These are phyloP conservation scores for Trapa incisa DNA, from an alignment of 345 rosid genomes.

Conservation along the genomic window DNA sequence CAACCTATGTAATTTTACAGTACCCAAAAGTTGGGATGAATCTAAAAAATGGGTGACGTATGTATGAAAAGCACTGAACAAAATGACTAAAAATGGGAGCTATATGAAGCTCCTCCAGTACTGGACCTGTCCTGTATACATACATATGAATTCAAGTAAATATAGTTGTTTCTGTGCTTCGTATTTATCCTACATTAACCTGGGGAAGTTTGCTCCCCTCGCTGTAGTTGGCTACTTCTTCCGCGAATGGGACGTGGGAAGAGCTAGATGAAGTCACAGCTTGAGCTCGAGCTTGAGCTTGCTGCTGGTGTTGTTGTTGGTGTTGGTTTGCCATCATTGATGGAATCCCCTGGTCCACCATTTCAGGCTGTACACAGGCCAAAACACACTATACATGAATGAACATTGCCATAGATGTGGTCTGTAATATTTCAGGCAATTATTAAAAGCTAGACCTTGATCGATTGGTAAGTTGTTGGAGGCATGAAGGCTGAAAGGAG, in stretches of 20 bases:
- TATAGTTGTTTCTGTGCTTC: neutral
- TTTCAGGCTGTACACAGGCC: neutral
- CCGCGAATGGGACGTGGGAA: neutral
- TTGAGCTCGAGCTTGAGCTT: neutral
- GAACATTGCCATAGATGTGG: too few species aligned
- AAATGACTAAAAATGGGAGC: neutral
- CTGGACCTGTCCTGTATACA: neutral
- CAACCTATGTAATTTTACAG: neutral
- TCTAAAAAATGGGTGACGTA: neutral
- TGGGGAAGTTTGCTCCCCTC: slow-evolving; percentile 4
- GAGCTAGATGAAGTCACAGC: slow-evolving; percentile 7
- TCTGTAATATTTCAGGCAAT: neutral
- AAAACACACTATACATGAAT: neutral
- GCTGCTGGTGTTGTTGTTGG: slow-evolving; percentile 3
- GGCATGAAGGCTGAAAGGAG: slow-evolving; percentile 4
- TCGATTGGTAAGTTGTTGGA: neutral
- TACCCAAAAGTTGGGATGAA: neutral
- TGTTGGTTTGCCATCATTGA: neutral
- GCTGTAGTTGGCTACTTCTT: slow-evolving; percentile 5
- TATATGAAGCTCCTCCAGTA: neutral
- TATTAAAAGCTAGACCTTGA: neutral
- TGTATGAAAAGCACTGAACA: neutral
- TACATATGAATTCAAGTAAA: neutral
- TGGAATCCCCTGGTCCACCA: slow-evolving; percentile 1
- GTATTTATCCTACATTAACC: neutral